phyloP scores from a whole-genome alignment of 805 yeast species.

The Blastobotrys terrestris region DNA sequence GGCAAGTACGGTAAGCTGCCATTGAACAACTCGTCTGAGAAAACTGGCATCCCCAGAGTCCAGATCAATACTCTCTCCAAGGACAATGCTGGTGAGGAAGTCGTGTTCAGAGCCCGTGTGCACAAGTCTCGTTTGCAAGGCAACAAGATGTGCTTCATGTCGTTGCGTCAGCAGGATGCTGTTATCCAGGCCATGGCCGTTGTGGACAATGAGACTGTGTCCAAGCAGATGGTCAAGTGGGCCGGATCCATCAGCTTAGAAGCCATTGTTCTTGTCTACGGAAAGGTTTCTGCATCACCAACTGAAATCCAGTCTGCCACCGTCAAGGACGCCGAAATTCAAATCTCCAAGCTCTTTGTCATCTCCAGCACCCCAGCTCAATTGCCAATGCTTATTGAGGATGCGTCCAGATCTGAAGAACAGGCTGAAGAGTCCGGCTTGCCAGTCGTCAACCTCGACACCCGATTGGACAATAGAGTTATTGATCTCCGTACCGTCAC shows the following conservation, averaged over 20 bases:
- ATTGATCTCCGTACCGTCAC: constrained; percentile 95
- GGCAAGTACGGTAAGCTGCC: constrained; percentile 88
- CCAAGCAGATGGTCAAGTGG: constrained; percentile 98
- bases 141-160: constrained; percentile 84
- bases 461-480: constrained; percentile 90
- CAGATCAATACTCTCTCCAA: constrained; percentile 47
- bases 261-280: constrained; percentile 86
- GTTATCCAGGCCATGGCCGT: constrained; percentile 80
- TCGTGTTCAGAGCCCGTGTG: constrained; percentile 87
- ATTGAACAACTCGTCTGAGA: constrained; percentile 64
- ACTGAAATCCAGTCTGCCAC: constrained; percentile 88
- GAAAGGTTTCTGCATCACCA: constrained; percentile 73
- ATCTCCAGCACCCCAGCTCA: constrained; percentile 86
- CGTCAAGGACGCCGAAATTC: constrained; percentile 83
- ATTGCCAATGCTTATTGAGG: constrained; percentile 92
- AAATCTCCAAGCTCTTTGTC: constrained; percentile 63
- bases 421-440: constrained; percentile 71
- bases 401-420: constrained; percentile 90
- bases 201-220: constrained; percentile 61
- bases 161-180: constrained; percentile 84
- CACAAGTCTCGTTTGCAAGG: constrained; percentile 94
- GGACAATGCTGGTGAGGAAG: constrained; percentile 63
- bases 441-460: constrained; percentile 93
- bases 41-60: constrained; percentile 61
- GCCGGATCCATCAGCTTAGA: constrained; percentile 79